Base-by-base conservation (phyloP, 179 eudicot genomes). In the Silene noctiflora region DNA sequence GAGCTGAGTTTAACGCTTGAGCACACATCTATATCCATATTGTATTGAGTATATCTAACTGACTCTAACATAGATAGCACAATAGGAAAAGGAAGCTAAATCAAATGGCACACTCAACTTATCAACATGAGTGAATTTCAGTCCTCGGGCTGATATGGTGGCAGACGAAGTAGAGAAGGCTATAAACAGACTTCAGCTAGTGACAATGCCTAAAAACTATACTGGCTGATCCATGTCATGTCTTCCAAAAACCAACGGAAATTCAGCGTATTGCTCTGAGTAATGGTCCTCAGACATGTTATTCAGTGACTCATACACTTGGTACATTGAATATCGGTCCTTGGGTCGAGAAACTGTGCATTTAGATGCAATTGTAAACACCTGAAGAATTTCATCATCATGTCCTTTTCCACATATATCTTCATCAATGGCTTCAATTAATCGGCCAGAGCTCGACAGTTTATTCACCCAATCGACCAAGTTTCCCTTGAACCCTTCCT, bases 401-500 rank as follows among this genome's bases (percentile, higher is more conserved):
- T 90, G 82, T 5, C 96, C 94, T 81, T 69, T 92, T 21, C 95
- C 98, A 31, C 83, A 55, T 51, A 92, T 70, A 46, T 76, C 84
- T 71, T 86, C 85, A 85, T 89, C 97, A 19, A 94, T 86, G 76
- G 88, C 90, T 78, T 92, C 91, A 59, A 84, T 73, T 21, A 87
- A 68, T 53, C 87, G 84, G 5, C 96, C 97, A 27, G 91, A 80
- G 77, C 59, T 78, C 0, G 87, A 84, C 7, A 92, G 86, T 53
- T 63, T 85, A 61, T 72, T 88, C 25, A 88, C 91, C 97, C 96
- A 94, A 74, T 94, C 97, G 10, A 94, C 98, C 78, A 94, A 79
- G 74, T 77, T 89, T 6, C 97, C 97, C 86, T 88, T 92, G 75
- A 84, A 88, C 42, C 82, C 91, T 76, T 89, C 98, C 65, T 88